Evolutionary conservation across 345 rosid species (phyloP).

Genomic region (Euphorbia lathyris): DNA sequence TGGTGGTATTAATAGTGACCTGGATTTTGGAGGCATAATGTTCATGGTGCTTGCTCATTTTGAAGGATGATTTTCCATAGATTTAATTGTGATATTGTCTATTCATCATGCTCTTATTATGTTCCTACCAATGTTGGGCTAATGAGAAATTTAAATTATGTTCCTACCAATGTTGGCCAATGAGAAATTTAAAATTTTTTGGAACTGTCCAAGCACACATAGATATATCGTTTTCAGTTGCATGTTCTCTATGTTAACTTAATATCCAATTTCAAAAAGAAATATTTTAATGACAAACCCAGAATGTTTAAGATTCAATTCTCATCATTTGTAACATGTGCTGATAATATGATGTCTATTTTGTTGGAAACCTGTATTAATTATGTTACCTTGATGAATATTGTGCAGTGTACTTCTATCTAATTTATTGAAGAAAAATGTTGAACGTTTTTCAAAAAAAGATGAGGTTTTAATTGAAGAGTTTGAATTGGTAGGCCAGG

Average conservation of each 20-base stretch:
- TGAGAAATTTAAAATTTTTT: neutral
- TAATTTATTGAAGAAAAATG: slow-evolving; percentile 49
- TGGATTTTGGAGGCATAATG: neutral
- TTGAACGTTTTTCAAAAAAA: slow-evolving; percentile 48
- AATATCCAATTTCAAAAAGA: neutral
- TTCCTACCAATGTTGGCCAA: too few species aligned
- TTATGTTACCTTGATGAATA: neutral
- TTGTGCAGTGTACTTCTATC: slow-evolving; percentile 76
- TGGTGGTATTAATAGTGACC: neutral
- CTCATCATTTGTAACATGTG: neutral
- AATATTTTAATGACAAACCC: neutral
- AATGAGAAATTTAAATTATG: neutral
- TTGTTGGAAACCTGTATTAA: neutral
- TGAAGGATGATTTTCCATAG: neutral
- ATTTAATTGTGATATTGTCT: neutral
- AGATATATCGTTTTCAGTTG: neutral
- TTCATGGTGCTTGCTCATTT: neutral
- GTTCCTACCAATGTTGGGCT: neutral
- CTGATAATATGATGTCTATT: neutral
- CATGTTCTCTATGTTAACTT: neutral
- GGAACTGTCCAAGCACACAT: neutral
- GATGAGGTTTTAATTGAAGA: slow-evolving; percentile 58
- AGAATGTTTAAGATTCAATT: neutral
- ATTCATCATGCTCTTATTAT: neutral
- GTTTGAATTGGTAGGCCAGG: slow-evolving; percentile 63